phyloP scores from a whole-genome alignment of 139 green algal genomes.

The Micromonas commoda region DNA sequence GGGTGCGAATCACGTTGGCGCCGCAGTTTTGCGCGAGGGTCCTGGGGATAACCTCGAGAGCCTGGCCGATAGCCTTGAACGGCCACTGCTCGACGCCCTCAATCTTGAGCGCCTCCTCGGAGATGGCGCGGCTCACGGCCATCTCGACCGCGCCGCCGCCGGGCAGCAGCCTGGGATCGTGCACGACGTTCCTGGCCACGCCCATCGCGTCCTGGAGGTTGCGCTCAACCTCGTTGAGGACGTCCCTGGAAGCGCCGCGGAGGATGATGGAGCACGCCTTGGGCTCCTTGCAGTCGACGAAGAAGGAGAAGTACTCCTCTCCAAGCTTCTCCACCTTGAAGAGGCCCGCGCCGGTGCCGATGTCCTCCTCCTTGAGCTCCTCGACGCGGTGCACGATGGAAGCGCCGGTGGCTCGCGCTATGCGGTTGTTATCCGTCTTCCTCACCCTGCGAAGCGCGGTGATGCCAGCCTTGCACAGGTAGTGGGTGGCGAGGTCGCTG shows the following conservation, averaged over 20 bases:
- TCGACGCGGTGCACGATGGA: slow-evolving; percentile 91
- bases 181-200: slow-evolving; percentile 89
- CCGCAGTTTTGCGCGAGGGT: slow-evolving; percentile 97
- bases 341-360: slow-evolving; percentile 83
- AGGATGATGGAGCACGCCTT: slow-evolving; percentile 94
- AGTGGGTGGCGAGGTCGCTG: slow-evolving; percentile 87
- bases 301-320: slow-evolving; percentile 96
- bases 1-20: slow-evolving; percentile 94
- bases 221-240: slow-evolving; percentile 86
- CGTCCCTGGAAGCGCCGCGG: slow-evolving; percentile 76
- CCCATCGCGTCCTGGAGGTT: slow-evolving; percentile 90
- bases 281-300: slow-evolving; percentile 94
- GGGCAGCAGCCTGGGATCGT: slow-evolving; percentile 86
- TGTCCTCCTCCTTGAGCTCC: slow-evolving; percentile 83
- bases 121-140: slow-evolving; percentile 66
- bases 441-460: slow-evolving; percentile 88
- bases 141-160: slow-evolving; percentile 95
- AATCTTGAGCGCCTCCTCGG: slow-evolving; percentile 49
- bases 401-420: slow-evolving; percentile 53
- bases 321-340: slow-evolving; percentile 97
- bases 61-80: slow-evolving; percentile 51
- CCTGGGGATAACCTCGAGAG: slow-evolving; percentile 94
- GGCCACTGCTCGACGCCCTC: slow-evolving; percentile 52
- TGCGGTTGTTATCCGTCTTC: slow-evolving; percentile 98
- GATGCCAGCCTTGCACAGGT: slow-evolving; percentile 67